Evolutionary conservation across 805 yeast genomes (phyloP).

Genomic region (Sugiyamaella boreocaroliniensis): DNA sequence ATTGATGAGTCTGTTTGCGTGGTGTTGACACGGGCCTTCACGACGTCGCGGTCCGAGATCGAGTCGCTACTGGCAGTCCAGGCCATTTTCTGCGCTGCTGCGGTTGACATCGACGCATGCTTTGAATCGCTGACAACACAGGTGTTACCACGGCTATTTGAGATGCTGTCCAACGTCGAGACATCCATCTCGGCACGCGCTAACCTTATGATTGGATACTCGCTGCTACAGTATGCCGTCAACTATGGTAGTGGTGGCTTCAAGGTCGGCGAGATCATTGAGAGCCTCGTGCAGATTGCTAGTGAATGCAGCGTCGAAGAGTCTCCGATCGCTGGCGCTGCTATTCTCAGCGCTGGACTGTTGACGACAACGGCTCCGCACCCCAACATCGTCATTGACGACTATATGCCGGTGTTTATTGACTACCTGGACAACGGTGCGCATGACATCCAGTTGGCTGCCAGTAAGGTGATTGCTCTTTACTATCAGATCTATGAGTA

Average conservation of each 20-base stretch:
- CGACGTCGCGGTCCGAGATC: slow-evolving; percentile 24
- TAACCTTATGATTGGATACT: slow-evolving; percentile 23
- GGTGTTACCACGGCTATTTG: slow-evolving; percentile 17
- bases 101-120: slow-evolving; percentile 22
- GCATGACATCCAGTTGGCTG: slow-evolving; percentile 46
- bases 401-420: slow-evolving; percentile 36
- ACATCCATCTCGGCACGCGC: slow-evolving; percentile 17
- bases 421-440: slow-evolving; percentile 39
- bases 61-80: slow-evolving; percentile 28
- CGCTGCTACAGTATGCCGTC: slow-evolving; percentile 27
- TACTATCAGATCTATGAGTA: slow-evolving; percentile 47
- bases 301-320: slow-evolving; percentile 19
- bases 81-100: slow-evolving; percentile 23
- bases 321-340: slow-evolving; percentile 25
- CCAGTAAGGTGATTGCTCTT: slow-evolving; percentile 50
- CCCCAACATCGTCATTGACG: slow-evolving; percentile 39
- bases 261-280: slow-evolving; percentile 25
- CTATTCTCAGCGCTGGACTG: slow-evolving; percentile 27
- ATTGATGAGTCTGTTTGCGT: slow-evolving; percentile 15
- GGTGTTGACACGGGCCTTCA: slow-evolving; percentile 21
- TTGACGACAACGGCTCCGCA: slow-evolving; percentile 26
- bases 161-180: slow-evolving; percentile 4
- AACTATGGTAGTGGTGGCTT: slow-evolving; percentile 32
- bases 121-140: slow-evolving; percentile 14
- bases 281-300: slow-evolving; percentile 22